Evolutionary conservation across 164 flowering plant genomes (phyloP).

Genomic region (Macadamia tetraphylla): DNA sequence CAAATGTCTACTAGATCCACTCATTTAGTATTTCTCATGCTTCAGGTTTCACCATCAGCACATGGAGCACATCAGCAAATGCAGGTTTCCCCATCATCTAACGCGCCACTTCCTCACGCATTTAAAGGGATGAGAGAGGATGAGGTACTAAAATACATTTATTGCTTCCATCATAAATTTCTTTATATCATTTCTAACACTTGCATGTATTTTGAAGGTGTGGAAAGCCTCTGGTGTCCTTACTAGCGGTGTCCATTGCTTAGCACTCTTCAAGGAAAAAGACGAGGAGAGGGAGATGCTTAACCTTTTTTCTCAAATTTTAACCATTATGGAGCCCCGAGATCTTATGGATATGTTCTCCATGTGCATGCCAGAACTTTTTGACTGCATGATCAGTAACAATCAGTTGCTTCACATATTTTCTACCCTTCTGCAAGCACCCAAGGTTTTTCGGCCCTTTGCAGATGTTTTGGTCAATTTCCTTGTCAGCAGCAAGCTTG

Average conservation of each 20-base stretch:
- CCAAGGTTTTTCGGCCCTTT: conserved; percentile 86
- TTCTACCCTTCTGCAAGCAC: conserved; percentile 70
- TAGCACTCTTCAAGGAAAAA: conserved; percentile 89
- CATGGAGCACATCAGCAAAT: conserved; percentile 62
- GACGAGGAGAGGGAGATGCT: conserved; percentile 96
- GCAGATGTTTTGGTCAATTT: conserved; percentile 94
- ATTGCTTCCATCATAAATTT: not conserved
- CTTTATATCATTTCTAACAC: not conserved
- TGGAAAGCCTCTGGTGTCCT: conserved; percentile 94
- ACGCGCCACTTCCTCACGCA: conserved; percentile 47
- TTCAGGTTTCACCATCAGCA: conserved; percentile 60
- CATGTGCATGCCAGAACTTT: conserved; percentile 92
- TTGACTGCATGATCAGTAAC: conserved; percentile 92
- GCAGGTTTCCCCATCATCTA: conserved; percentile 55
- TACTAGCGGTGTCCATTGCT: conserved; percentile 92
- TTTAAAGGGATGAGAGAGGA: conserved; percentile 96
- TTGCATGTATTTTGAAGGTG: conserved; percentile 40
- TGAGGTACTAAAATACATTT: conserved; percentile 52
- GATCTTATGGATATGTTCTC: conserved; percentile 99
- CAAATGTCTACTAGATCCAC: conserved; percentile 3
- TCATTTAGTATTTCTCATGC: conserved; percentile 9
- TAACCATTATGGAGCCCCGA: conserved; percentile 93
- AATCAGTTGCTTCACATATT: conserved; percentile 82
- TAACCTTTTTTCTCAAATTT: conserved; percentile 70
- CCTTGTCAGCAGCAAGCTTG: conserved; percentile 91